A percentile compares a stretch with the other conserved stretches of the same genome.
phyloP scores from a whole-genome alignment of 2,329 filamentous ascomycete species.

The Tolypocladium sp. region DNA sequence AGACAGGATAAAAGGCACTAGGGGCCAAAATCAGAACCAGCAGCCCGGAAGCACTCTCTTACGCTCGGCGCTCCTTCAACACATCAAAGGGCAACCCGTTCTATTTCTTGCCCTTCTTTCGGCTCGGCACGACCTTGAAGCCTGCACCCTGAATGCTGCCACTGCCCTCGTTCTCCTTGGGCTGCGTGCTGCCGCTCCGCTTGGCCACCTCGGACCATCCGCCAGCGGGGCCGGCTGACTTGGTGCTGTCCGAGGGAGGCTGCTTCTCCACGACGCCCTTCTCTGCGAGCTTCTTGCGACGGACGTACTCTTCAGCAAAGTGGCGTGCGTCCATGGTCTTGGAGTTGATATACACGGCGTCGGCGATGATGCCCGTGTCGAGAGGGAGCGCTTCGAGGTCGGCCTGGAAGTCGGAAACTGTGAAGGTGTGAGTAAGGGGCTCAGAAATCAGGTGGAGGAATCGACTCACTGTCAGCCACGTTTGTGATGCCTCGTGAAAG shows the following conservation, averaged over 20 bases:
- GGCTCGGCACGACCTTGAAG: constrained; percentile 85
- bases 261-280: constrained; percentile 80
- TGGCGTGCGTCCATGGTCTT: constrained; percentile 86
- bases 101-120: constrained; percentile 84
- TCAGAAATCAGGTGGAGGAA: constrained; percentile 19
- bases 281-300: constrained; percentile 86
- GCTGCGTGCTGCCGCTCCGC: constrained; percentile 53
- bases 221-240: constrained; percentile 39
- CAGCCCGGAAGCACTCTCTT: neutral
- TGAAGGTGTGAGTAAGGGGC: neutral
- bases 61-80: constrained; percentile 6
- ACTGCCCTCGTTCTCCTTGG: constrained; percentile 34
- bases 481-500: constrained; percentile 61
- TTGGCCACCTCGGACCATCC: constrained; percentile 98
- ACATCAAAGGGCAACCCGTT: constrained; percentile 5
- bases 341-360: constrained; percentile 79
- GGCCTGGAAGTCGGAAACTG: constrained; percentile 74
- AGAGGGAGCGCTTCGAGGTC: constrained; percentile 67
- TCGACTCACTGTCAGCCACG: constrained; percentile 41
- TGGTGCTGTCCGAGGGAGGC: constrained; percentile 41
- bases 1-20: neutral
- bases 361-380: constrained; percentile 75
- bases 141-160: constrained; percentile 39
- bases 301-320: constrained; percentile 90
- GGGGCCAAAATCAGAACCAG: neutral